These are phyloP conservation scores for Chaetomium olivaceum DNA, from an alignment of 2,329 filamentous ascomycete species.

Conservation along the genomic window DNA sequence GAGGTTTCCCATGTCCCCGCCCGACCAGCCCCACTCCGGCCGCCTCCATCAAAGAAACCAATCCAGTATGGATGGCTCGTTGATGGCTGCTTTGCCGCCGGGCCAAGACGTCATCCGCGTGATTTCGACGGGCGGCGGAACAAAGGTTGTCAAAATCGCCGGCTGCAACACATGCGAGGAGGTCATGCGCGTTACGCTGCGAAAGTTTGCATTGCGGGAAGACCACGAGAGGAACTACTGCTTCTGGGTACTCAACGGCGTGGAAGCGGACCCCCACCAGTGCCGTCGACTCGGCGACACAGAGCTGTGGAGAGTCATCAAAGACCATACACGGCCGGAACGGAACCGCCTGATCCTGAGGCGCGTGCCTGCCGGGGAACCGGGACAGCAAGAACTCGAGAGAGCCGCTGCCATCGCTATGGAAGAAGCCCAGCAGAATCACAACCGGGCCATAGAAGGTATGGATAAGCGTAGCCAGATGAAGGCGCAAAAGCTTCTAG, in stretches of 20 bases:
- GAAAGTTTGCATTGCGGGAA: conserved; percentile 84
- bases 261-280: conserved; percentile 77
- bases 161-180: conserved; percentile 91
- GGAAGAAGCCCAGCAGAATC: conserved; percentile 78
- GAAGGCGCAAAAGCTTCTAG: conserved; percentile 86
- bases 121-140: conserved; percentile 87
- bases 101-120: conserved; percentile 90
- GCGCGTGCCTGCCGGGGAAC: conserved; percentile 89
- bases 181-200: conserved; percentile 83
- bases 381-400: conserved; percentile 81
- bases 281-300: conserved; percentile 82
- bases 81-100: conserved; percentile 81
- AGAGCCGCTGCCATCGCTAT: conserved; percentile 85
- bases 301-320: conserved; percentile 88
- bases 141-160: conserved; percentile 90
- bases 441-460: conserved; percentile 62
- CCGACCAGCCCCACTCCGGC: conserved; percentile 60
- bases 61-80: conserved; percentile 80
- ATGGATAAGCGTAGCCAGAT: conserved; percentile 76
- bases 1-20: conserved; percentile 60
- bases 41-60: conserved; percentile 75
- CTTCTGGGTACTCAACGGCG: conserved; percentile 88
- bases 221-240: conserved; percentile 94
- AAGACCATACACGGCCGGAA: conserved; percentile 80
- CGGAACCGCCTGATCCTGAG: conserved; percentile 86